Conservation (phyloP, 1,284 basidiomycete genomes). For the Cryptococcus sp. region DNA sequence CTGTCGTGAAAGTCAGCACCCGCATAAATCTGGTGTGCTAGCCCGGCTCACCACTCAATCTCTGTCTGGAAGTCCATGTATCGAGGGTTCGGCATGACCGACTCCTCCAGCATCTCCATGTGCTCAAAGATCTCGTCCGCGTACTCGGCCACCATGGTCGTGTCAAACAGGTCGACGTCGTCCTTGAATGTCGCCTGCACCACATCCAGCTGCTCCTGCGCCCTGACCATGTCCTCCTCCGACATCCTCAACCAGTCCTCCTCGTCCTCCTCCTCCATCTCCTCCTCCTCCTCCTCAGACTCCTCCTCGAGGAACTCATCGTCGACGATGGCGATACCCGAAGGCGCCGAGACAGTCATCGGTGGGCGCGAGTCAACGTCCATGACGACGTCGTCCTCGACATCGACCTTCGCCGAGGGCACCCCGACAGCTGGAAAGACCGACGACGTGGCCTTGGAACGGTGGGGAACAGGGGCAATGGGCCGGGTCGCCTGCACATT, state of each 20-base stretch:
- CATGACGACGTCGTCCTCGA: constrained; percentile 31
- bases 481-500: constrained; percentile 26
- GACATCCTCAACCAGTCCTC: constrained; percentile 65
- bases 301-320: constrained; percentile 21
- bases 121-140: constrained; percentile 95
- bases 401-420: constrained; percentile 6
- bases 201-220: constrained; percentile 38
- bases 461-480: constrained; percentile 41
- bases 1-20: constrained; percentile 18
- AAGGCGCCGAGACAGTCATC: constrained; percentile 2
- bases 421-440: constrained; percentile 10
- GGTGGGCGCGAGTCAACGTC: constrained; percentile 31
- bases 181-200: constrained; percentile 57
- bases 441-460: constrained; percentile 24
- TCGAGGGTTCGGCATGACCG: constrained; percentile 85
- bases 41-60: constrained; percentile 70
- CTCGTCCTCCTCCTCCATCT: constrained; percentile 54
- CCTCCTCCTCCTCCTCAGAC: constrained; percentile 30
- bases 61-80: constrained; percentile 96
- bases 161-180: constrained; percentile 80
- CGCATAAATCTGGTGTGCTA: too few species aligned
- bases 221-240: constrained; percentile 39
- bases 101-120: constrained; percentile 86
- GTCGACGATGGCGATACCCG: constrained; percentile 13
- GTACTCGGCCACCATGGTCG: constrained; percentile 98